A percentile compares a stretch with the other conserved stretches of the same genome.
phyloP scores from a whole-genome alignment of 208 protist genomes.

The Entamoeba histolytica region DNA sequence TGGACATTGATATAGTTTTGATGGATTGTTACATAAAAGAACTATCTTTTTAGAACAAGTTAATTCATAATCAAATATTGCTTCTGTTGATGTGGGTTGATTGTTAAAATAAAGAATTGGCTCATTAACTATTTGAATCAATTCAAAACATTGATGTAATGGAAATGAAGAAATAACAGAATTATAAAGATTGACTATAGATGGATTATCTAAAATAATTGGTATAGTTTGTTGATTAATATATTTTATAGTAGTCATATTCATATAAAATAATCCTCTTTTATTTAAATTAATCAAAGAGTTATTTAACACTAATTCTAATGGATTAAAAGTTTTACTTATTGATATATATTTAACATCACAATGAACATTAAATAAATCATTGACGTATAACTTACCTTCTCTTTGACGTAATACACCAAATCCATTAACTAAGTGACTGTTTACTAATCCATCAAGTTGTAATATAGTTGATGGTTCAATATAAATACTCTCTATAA shows the following conservation, averaged over 20 bases:
- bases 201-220: background rate
- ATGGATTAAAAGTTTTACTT: background rate
- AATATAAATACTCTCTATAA: background rate
- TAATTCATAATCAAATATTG: background rate
- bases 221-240: background rate
- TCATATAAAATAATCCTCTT: background rate
- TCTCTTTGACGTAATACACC: background rate
- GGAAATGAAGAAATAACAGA: background rate
- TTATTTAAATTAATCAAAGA: background rate
- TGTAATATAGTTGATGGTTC: background rate
- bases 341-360: background rate
- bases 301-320: background rate
- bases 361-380: background rate
- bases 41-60: background rate
- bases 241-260: background rate
- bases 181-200: background rate
- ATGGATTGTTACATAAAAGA: background rate
- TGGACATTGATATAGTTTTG: background rate
- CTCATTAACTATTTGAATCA: background rate
- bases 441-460: background rate
- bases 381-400: background rate
- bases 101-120: background rate
- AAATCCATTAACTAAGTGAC: background rate
- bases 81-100: background rate
- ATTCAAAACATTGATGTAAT: background rate